Evolutionary conservation across 73 alveolate species (phyloP).

Genomic region (Diophrys appendiculata): DNA sequence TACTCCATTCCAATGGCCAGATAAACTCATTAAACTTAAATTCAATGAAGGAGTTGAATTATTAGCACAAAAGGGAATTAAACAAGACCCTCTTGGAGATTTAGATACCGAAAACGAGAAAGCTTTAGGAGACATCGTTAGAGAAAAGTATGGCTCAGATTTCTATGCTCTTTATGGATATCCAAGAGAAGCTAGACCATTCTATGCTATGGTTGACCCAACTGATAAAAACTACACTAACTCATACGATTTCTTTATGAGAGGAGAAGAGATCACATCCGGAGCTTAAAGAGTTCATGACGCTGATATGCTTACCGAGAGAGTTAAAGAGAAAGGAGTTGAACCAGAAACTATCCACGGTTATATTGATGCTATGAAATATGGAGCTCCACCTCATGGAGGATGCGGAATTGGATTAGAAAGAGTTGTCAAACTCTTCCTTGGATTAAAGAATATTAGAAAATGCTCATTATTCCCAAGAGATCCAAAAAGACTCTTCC

Average conservation of each 20-base stretch:
- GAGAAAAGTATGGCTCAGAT: conserved; percentile 96
- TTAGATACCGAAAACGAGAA: conserved; percentile 92
- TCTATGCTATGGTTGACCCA: conserved; percentile 99
- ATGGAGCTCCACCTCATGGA: conserved; percentile 99
- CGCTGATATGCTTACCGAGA: conserved; percentile 80
- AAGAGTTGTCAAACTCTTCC: conserved; percentile 97
- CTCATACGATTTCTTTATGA: conserved; percentile 98
- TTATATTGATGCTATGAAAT: conserved; percentile 94
- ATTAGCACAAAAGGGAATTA: conserved; percentile 85
- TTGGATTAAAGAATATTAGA: conserved; percentile 93
- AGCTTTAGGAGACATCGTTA: conserved; percentile 91
- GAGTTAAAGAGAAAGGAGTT: conserved; percentile 79
- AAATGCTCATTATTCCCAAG: conserved; percentile 98
- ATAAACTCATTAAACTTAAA: conserved; percentile 82
- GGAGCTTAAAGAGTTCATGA: conserved; percentile 99
- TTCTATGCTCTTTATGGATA: conserved; percentile 96
- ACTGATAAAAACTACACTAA: conserved; percentile 93
- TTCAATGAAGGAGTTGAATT: conserved; percentile 91
- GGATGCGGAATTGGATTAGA: conserved; percentile 99
- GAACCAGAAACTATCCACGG: conserved; percentile 77
- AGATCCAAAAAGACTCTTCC: conserved; percentile 98
- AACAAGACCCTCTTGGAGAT: conserved; percentile 85
- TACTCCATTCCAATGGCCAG: conserved; percentile 88
- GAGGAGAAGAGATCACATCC: conserved; percentile 99
- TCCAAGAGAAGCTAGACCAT: conserved; percentile 98